phyloP scores from a whole-genome alignment of 1,139 yeast species.

The Nakaseomyces bracarensis region DNA sequence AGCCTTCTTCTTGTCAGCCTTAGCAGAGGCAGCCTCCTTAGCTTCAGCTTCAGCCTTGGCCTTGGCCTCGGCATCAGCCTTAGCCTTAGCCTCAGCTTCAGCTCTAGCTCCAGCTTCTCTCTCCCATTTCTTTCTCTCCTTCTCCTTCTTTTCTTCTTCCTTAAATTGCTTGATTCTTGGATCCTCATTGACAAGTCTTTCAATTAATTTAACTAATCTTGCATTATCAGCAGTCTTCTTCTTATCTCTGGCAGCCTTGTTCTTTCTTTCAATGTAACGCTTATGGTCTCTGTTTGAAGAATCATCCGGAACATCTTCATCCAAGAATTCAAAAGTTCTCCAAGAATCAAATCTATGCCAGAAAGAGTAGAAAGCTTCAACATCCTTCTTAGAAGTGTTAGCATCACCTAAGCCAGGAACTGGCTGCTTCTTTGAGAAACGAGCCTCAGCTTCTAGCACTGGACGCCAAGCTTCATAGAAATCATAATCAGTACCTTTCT shows the following conservation, averaged over 20 bases:
- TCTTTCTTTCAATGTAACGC: constrained; percentile 96
- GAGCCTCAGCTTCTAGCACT: constrained; percentile 79
- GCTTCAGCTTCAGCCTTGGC: constrained; percentile 74
- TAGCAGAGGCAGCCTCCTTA: constrained; percentile 45
- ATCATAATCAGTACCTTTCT: constrained; percentile 54
- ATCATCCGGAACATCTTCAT: constrained; percentile 99
- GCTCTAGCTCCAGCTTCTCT: constrained; percentile 95
- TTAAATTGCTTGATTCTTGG: constrained; percentile 92
- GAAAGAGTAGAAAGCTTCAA: constrained; percentile 80
- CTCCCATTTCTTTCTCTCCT: constrained; percentile 95
- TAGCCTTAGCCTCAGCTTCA: constrained; percentile 82
- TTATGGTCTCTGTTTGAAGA: constrained; percentile 98
- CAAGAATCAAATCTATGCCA: constrained; percentile 97
- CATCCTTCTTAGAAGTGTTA: constrained; percentile 67
- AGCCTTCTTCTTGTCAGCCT: constrained; percentile 72
- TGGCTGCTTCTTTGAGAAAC: constrained; percentile 87
- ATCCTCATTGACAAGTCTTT: constrained; percentile 80
- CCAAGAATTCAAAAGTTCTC: constrained; percentile 97
- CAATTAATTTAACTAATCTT: constrained; percentile 77
- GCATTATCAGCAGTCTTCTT: constrained; percentile 96
- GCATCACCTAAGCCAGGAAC: constrained; percentile 73
- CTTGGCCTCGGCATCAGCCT: constrained; percentile 79
- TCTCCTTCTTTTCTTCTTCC: constrained; percentile 90
- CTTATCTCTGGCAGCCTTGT: constrained; percentile 93
- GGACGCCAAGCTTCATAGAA: constrained; percentile 92